Base-by-base conservation (phyloP, 129 eudicot species). In the Saposhnikovia divaricata region DNA sequence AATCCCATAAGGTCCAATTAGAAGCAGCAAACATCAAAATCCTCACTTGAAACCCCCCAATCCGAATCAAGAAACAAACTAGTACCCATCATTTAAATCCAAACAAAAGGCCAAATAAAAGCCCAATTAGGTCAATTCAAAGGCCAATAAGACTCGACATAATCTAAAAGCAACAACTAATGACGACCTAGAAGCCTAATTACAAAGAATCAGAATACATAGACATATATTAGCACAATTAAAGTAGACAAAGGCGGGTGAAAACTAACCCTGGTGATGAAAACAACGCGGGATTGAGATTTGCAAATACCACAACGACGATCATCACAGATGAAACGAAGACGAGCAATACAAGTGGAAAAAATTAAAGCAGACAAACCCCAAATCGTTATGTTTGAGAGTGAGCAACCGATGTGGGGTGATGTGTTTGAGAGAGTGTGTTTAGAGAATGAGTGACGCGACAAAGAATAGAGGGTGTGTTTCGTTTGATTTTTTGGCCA, bases 251-350 rank as follows among this genome's bases (percentile, higher is more conserved):
- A 34, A 34, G 2, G 37, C 37, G 37, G 37, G 37, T 34, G 37
- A 34, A 34, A 34, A 34, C 37, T 34, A 34, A 34, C 37, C 37
- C 37, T 95, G 87, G 99, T 95, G 81, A 95, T 89, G 38, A 95
- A 95, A 79, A 90, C 89, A 81, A 84, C 53, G 43, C 81, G 39
- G 78, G 92, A 90, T 31, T 92, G 94, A 28, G 96, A 81, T 81
- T 95, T 95, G 87, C 99, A 95, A 55, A 95, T 95, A 76, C 99
- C 90, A 80, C 99, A 95, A 25, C 94, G 91, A 47, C 93, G 94
- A 88, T 95, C 99, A 63, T 85, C 86, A 78, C 97, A 95, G 85
- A 95, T 92, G 80, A 92, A 92, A 4, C 99, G 96, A 48, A 95
- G 96, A 50, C 99, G 94, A 85, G 90, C 96, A 27, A 95, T 97